phyloP scores from a whole-genome alignment of 495 filamentous ascomycete genomes.

The Eremomyces bilateralis region DNA sequence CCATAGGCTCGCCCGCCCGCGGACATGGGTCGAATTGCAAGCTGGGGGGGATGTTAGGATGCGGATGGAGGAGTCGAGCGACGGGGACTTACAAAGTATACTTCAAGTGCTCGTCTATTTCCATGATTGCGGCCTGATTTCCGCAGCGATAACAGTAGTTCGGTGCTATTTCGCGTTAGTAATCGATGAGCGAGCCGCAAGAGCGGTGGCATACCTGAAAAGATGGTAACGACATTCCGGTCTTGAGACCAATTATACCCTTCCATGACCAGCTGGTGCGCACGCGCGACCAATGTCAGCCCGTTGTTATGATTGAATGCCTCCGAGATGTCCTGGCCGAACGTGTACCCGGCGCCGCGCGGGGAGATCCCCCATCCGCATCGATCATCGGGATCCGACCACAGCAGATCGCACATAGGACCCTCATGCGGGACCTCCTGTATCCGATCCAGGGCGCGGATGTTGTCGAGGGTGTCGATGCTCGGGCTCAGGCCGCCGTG shows the following conservation, averaged over 20 bases:
- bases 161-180: constrained; percentile 36
- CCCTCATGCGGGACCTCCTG: constrained; percentile 98
- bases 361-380: constrained; percentile 98
- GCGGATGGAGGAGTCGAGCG: constrained; percentile 1
- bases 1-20: constrained; percentile 93
- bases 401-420: constrained; percentile 94
- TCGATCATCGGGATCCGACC: constrained; percentile 78
- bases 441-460: constrained; percentile 82
- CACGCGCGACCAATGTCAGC: constrained; percentile 79
- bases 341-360: constrained; percentile 92
- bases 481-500: constrained; percentile 90
- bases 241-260: constrained; percentile 98
- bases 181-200: neutral
- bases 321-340: constrained; percentile 97
- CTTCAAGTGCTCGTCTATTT: constrained; percentile 98
- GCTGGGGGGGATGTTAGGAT: constrained; percentile 26
- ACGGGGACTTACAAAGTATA: constrained; percentile 82
- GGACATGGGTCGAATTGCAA: constrained; percentile 99
- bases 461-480: constrained; percentile 97
- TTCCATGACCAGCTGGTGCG: constrained; percentile 95
- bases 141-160: constrained; percentile 98
- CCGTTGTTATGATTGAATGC: constrained; percentile 99
- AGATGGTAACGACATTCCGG: constrained; percentile 93
- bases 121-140: constrained; percentile 99
- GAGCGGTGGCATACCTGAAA: constrained; percentile 43